A percentile compares a stretch with the other conserved stretches of the same genome.
These are phyloP conservation scores for Inga oerstediana DNA, from an alignment of 306 rosid species.

Conservation along the genomic window DNA sequence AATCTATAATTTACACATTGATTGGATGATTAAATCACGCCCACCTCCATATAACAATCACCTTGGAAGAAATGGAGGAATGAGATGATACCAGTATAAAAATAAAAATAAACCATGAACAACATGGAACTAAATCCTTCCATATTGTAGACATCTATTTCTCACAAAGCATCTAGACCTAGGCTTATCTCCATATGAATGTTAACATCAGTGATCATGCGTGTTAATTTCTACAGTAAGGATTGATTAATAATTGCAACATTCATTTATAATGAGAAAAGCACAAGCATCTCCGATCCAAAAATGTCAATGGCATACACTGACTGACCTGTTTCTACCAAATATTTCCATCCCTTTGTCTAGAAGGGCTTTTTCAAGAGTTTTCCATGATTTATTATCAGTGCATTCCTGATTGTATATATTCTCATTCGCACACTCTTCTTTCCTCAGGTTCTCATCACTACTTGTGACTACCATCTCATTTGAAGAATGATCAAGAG, in stretches of 20 bases:
- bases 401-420: slow-evolving; percentile 59
- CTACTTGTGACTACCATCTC: slow-evolving; percentile 56
- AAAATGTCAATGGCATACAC: slow-evolving; percentile 31
- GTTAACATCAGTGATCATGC: slow-evolving; percentile 16
- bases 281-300: slow-evolving; percentile 17
- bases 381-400: slow-evolving; percentile 79
- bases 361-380: slow-evolving; percentile 83
- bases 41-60: background rate
- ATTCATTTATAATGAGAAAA: slow-evolving; percentile 18
- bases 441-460: slow-evolving; percentile 75
- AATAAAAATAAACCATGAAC: slow-evolving; percentile 6
- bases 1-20: slow-evolving; percentile 15
- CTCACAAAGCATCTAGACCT: slow-evolving; percentile 21
- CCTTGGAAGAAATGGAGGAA: background rate
- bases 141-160: slow-evolving; percentile 30
- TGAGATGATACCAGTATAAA: background rate
- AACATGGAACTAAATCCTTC: slow-evolving; percentile 11
- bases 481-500: slow-evolving; percentile 58
- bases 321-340: slow-evolving; percentile 92
- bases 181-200: background rate
- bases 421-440: slow-evolving; percentile 74
- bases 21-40: background rate
- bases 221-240: background rate
- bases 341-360: slow-evolving; percentile 93
- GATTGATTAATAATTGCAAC: slow-evolving; percentile 14